These are phyloP conservation scores for Diaporthe longicolla DNA, from an alignment of 2,329 filamentous ascomycete species.

Conservation along the genomic window DNA sequence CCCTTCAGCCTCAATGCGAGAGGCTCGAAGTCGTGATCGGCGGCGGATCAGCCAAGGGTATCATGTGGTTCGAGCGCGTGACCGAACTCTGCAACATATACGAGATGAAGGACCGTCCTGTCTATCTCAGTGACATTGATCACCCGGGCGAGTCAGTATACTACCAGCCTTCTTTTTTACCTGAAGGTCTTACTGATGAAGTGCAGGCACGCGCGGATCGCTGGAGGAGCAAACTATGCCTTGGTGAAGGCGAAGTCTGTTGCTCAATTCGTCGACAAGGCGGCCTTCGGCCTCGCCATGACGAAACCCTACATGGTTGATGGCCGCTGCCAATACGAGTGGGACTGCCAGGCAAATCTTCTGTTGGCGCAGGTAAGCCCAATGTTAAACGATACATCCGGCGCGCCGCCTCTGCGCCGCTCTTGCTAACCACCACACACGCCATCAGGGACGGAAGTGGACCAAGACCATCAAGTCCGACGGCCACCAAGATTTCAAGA, in stretches of 20 bases:
- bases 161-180: accelerated
- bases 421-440: background rate
- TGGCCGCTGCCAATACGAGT: background rate
- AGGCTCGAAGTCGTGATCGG: background rate
- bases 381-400: background rate
- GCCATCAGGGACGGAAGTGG: background rate
- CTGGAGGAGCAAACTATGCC: slow-evolving; percentile 1
- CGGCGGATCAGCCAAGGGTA: background rate
- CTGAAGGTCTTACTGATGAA: accelerated
- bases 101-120: background rate
- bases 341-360: background rate
- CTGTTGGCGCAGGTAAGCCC: background rate
- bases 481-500: background rate
- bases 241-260: background rate
- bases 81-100: background rate
- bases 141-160: background rate
- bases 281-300: background rate
- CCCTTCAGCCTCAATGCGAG: background rate
- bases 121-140: background rate
- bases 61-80: background rate
- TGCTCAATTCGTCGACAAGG: background rate
- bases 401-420: background rate
- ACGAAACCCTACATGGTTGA: background rate
- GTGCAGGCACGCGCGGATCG: background rate
- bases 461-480: background rate